Evolutionary conservation across 78 protist species (phyloP), one percentile per base, ranked within the genome.

Genomic region (Dictyostelium purpureum): DNA sequence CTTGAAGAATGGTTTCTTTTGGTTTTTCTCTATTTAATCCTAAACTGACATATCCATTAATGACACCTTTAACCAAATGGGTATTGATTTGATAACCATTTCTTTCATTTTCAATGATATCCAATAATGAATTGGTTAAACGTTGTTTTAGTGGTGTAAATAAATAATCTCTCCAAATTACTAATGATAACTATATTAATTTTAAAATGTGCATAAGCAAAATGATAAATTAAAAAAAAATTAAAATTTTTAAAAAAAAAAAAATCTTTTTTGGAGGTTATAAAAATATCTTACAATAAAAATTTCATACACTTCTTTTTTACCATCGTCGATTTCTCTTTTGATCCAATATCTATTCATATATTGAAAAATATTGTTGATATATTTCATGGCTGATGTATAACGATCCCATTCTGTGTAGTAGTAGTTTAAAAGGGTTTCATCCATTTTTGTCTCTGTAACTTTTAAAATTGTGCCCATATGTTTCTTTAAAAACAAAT

Each of bases 291-390:
- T 28, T 21, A 96, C 95, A 52, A 77, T 77, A 61, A 43, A 61
- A 19, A 96, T 90, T 65, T 89, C 95, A 75, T 93, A 87, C 54
- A 96, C 92, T 54, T 88, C 90, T 67, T 54, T 71, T 59, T 83
- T 75, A 28, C 94, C 90, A 37, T 96, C 97, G 14, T 90, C 96
- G 18, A 63, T 57, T 51, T 94, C 96, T 59, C 97, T 78, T 47
- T 82, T 77, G 54, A 96, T 76, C 96, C 96, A 96, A 65, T 94
- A 88, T 31, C 97, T 94, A 63, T 96, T 96, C 89, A 94, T 28
- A 65, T 94, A 94, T 42, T 87, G 91, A 59, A 94, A 94, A 31
- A 94, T 88, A 76, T 94, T 61, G 73, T 87, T 94, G 47, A 78
- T 70, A 49, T 81, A 80, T 40, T 88, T 88, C 96, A 79, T 94